A percentile compares a stretch with the other conserved stretches of the same genome.
These are phyloP conservation scores for Cadophora gregata DNA, from an alignment of 2,329 filamentous ascomycete genomes.

Conservation along the genomic window DNA sequence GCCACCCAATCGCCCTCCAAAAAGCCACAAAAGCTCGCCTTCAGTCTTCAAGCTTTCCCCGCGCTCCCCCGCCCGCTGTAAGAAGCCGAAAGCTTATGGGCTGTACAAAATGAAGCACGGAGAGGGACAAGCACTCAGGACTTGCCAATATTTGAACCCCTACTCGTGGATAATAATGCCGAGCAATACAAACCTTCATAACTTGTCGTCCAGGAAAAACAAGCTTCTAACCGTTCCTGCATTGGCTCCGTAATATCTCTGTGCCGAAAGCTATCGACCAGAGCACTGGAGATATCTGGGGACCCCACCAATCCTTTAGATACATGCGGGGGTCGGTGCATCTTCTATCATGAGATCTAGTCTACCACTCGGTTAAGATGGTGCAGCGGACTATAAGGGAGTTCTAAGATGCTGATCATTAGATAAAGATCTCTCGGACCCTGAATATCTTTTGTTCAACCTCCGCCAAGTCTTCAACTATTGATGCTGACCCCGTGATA, in stretches of 20 bases:
- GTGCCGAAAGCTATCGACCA: not conserved
- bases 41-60: slow-evolving; percentile 1
- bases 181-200: no score
- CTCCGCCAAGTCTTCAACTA: not conserved
- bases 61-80: slow-evolving; percentile 14
- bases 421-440: slow-evolving; percentile 1
- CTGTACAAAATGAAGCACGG: not conserved
- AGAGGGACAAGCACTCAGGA: not conserved
- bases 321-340: slow-evolving; percentile 5
- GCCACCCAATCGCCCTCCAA: not conserved
- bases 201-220: no score
- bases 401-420: not conserved
- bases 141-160: not conserved
- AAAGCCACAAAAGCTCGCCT: slow-evolving; percentile 10
- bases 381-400: not conserved
- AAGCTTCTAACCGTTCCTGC: not conserved
- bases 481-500: not conserved
- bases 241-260: not conserved
- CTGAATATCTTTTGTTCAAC: not conserved
- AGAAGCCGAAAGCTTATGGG: slow-evolving; percentile 4
- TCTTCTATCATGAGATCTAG: slow-evolving; percentile 1
- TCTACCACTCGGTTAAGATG: slow-evolving; percentile 2
- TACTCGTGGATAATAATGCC: slow-evolving; percentile 7
- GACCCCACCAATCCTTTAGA: not conserved
- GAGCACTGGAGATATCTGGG: slow-evolving; percentile 1